Evolutionary conservation across 225 moss, liverwort and hornwort genomes (phyloP).

Genomic region (Pseudisothecium myosuroides): DNA sequence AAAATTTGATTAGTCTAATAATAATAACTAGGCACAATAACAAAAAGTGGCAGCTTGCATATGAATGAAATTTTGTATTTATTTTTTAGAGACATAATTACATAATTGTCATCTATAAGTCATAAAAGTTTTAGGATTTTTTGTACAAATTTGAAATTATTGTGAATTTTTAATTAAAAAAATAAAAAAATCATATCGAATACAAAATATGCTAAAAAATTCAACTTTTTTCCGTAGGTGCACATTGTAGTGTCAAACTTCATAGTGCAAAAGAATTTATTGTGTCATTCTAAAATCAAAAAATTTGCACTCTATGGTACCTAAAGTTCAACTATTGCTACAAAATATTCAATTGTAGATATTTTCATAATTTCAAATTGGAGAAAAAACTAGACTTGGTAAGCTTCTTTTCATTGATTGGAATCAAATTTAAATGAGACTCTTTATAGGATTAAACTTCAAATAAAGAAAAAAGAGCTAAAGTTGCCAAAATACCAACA

Average conservation of each 20-base stretch:
- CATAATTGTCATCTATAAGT: no score
- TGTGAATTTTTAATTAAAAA: neutral
- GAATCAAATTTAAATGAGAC: neutral
- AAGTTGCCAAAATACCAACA: neutral
- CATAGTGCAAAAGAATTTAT: neutral
- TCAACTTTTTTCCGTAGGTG: neutral
- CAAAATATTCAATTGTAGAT: neutral
- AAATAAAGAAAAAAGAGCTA: neutral
- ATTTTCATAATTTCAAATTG: neutral
- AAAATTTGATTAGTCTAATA: no score
- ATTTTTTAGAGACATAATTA: no score
- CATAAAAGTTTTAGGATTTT: no score
- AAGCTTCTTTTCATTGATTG: neutral
- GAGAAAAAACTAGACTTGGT: accelerated
- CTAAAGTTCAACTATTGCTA: neutral
- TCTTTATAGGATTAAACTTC: neutral
- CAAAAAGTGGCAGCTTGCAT: no score
- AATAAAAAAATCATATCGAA: neutral
- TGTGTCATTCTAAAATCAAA: neutral
- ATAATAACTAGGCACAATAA: no score
- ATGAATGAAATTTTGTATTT: no score
- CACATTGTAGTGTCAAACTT: neutral
- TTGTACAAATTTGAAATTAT: neutral
- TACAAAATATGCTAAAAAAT: no score
- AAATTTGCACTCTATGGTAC: neutral